These are phyloP conservation scores for Dalbergia oliveri DNA, from an alignment of 306 rosid genomes.

Conservation along the genomic window DNA sequence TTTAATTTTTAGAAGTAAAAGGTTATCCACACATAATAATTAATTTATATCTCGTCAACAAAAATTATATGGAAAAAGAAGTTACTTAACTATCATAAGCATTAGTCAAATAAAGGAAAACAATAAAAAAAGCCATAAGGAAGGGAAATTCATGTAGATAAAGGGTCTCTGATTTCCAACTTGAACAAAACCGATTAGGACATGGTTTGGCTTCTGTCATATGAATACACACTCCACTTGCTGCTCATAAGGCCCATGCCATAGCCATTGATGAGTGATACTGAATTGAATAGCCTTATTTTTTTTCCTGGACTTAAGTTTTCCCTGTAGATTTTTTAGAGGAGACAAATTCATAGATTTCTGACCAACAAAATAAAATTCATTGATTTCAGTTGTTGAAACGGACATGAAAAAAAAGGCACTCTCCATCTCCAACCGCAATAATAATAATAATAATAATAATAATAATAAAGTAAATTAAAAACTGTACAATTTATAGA, in stretches of 20 bases:
- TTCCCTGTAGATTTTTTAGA: neutral
- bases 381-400: neutral
- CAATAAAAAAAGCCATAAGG: neutral
- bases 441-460: conserved; percentile 14
- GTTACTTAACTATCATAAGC: neutral
- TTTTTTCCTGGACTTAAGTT: too few species aligned
- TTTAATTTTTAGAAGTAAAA: neutral
- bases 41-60: too few species aligned
- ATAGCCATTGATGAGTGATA: too few species aligned
- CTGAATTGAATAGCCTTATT: too few species aligned
- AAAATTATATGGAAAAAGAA: neutral
- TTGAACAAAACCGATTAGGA: neutral
- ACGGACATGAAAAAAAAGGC: neutral
- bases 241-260: neutral
- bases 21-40: neutral
- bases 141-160: neutral
- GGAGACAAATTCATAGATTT: neutral
- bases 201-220: conserved; percentile 24
- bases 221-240: neutral
- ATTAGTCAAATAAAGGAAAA: neutral
- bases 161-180: neutral
- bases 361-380: neutral
- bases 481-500: neutral
- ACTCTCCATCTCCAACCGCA: conserved; percentile 31
- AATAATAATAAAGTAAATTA: neutral